These are phyloP conservation scores for Penicillium bovifimosum DNA, from an alignment of 495 filamentous ascomycete genomes.

Conservation along the genomic window DNA sequence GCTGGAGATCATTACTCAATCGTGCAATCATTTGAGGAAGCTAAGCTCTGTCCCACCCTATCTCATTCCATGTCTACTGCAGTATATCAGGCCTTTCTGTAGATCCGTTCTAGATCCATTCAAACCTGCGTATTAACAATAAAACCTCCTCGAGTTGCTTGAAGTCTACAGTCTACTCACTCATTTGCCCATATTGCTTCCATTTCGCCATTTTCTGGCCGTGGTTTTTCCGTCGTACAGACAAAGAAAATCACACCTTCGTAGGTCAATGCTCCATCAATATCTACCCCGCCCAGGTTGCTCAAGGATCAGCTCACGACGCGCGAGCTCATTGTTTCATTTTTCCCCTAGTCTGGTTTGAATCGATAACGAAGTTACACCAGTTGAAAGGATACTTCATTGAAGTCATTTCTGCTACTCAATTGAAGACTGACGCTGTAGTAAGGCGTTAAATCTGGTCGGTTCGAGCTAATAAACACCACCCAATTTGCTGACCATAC, in stretches of 20 bases:
- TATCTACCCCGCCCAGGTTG: not conserved
- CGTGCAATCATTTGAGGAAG: not conserved
- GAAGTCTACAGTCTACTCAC: not conserved
- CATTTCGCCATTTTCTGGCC: not conserved
- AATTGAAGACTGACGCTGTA: not conserved
- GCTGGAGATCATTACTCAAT: conserved; percentile 1
- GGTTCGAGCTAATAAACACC: not conserved
- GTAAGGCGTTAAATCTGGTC: not conserved
- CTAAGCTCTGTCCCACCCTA: not conserved
- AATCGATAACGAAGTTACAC: not conserved
- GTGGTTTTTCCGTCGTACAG: not conserved
- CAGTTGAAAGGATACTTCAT: not conserved
- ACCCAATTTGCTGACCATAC: not conserved
- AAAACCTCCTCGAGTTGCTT: not conserved
- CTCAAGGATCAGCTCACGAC: not conserved
- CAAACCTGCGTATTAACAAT: not conserved
- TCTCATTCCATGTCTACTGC: not conserved
- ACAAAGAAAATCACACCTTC: not conserved
- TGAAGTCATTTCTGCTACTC: not conserved
- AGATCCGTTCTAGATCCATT: not conserved
- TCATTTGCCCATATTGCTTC: not conserved
- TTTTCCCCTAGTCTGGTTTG: not conserved
- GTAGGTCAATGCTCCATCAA: not conserved
- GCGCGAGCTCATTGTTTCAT: not conserved
- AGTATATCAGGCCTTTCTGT: not conserved